Evolutionary conservation across 129 eudicot species (phyloP).

Genomic region (Logfia minima): DNA sequence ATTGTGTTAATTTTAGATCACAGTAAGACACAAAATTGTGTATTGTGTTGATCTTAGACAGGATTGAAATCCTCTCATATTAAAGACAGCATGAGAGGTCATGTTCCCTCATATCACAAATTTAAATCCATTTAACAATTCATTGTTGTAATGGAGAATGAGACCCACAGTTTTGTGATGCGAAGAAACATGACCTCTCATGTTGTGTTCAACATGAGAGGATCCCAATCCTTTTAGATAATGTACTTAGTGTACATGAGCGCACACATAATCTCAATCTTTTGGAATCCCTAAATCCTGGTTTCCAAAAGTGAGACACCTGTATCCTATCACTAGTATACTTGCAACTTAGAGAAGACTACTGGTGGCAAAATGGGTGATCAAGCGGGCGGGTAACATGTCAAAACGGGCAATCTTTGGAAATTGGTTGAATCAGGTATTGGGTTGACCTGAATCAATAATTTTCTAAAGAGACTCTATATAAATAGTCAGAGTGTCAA

Average conservation of each 20-base stretch:
- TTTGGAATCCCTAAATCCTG: background rate
- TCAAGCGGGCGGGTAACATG: background rate
- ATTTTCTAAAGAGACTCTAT: background rate
- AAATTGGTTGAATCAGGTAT: background rate
- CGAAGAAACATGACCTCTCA: too few relatives aligned
- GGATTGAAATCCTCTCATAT: too few relatives aligned
- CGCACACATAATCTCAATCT: background rate
- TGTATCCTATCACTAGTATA: background rate
- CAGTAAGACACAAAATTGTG: background rate
- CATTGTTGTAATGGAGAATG: too few relatives aligned
- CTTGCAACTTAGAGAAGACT: background rate
- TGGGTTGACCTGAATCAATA: background rate
- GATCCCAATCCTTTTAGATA: background rate
- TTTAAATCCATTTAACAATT: too few relatives aligned
- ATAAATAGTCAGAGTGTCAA: background rate
- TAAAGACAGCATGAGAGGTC: too few relatives aligned
- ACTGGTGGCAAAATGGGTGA: background rate
- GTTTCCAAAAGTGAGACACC: background rate
- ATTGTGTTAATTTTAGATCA: background rate
- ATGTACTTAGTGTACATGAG: background rate
- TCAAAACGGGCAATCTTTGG: background rate
- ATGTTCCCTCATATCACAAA: too few relatives aligned
- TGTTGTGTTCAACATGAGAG: too few relatives aligned
- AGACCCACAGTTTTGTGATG: too few relatives aligned
- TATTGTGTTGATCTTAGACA: too few relatives aligned